Base-by-base conservation (phyloP, 306 rosid species). In the Acacia crassicarpa region DNA sequence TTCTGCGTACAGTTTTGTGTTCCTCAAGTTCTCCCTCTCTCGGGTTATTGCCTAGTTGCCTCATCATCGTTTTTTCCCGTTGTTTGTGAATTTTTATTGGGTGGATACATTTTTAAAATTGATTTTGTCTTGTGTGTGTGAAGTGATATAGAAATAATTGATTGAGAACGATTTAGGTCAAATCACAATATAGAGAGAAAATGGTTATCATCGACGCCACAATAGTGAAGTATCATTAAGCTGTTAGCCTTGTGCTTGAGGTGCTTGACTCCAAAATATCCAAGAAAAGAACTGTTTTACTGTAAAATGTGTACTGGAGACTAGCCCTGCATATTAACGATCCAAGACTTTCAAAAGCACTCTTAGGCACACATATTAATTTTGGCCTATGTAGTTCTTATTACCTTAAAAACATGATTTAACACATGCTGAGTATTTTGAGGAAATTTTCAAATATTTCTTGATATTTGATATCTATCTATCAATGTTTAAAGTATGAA, bases 21-120 rank as follows among this genome's bases (percentile, higher is more conserved):
- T 44, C 62, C 46, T 33, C 45, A 63, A 72, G 85, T 81, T 54
- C 45, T 65, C 53, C 43, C 32, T 30, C 27, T 67, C 15, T 10
- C 8, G 72, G 72, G n/a, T 44, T 12, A 38, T 19, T 19, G 3
- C 44, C 4, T 54, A 30, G 11, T 63, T 62, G 2, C 9, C 30
- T 30, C n/a, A 1, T 76, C 72, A 27, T 58, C 9, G 22, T 59
- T 67, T 43, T 67, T 48, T 23, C 5, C 19, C 44, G 15, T 66
- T 13, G 44, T 17, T 66, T 16, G 7, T 54, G 51, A 32, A 46
- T 67, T 75, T 75, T 75, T 11, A 54, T 35, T 74, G 22, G 11
- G 20, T 53, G 62, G 11, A 49, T 33, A 11, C 56, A 6, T 9
- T 51, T 74, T 73, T 66, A 7, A 8, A 22, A 43, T 30, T 63